Evolutionary conservation across 116 monocot species (phyloP).

Genomic region (Papilionanthe hybrid): DNA sequence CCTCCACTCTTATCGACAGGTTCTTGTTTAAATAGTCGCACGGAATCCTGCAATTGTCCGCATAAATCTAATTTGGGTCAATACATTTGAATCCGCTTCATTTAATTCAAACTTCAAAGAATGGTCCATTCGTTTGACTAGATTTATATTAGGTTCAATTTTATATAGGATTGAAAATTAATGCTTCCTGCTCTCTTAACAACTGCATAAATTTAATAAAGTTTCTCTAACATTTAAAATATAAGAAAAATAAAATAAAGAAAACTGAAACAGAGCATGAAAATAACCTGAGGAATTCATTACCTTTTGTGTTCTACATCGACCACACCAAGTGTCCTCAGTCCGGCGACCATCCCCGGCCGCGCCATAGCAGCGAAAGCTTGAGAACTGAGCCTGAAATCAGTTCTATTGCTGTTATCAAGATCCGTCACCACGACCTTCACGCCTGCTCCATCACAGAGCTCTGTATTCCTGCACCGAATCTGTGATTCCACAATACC

Average conservation of each 20-base stretch:
- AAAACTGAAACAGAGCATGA: background rate
- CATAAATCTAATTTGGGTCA: no score
- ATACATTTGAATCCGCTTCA: no score
- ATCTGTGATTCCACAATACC: slow-evolving; percentile 1
- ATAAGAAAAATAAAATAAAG: no score
- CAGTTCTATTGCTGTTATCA: background rate
- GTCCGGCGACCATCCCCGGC: background rate
- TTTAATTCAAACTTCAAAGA: no score
- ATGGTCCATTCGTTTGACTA: no score
- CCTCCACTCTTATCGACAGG: slow-evolving; percentile 33
- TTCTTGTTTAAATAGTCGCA: slow-evolving; percentile 34
- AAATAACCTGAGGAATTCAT: background rate
- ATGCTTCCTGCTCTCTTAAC: no score
- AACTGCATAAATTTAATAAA: no score
- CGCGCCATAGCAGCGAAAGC: slow-evolving; percentile 17
- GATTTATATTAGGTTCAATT: no score
- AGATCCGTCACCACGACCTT: slow-evolving; percentile 16
- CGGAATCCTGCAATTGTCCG: slow-evolving; percentile 19
- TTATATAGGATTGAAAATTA: no score
- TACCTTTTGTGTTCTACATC: slow-evolving; percentile 15
- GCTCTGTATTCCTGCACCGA: slow-evolving; percentile 9
- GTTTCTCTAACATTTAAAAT: no score
- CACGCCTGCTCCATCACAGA: slow-evolving; percentile 13
- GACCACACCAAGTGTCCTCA: background rate
- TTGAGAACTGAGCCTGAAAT: slow-evolving; percentile 11